Evolutionary conservation across 73 alveolate genomes (phyloP).

Genomic region (Stentor roeselii): DNA sequence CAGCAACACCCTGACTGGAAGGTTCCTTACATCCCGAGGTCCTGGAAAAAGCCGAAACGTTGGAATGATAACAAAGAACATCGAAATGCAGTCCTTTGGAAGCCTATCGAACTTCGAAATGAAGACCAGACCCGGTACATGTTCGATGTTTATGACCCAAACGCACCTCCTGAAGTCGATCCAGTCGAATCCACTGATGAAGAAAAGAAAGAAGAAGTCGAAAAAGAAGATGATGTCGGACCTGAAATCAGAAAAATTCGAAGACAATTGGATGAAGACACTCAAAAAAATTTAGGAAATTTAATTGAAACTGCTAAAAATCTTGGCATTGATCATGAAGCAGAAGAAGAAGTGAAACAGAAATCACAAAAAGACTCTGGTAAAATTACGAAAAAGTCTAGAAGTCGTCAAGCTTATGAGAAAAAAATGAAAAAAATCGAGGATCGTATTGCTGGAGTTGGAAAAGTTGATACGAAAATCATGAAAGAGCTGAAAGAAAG

Average conservation of each 20-base stretch:
- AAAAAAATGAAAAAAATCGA: background rate
- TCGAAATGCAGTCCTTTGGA: background rate
- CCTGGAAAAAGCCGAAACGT: background rate
- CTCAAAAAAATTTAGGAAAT: background rate
- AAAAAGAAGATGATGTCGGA: background rate
- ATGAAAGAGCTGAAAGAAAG: background rate
- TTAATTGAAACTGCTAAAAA: background rate
- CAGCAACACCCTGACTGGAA: constrained; percentile 38
- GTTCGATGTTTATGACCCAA: background rate
- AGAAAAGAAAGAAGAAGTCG: background rate
- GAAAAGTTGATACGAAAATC: background rate
- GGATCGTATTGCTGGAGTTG: no score
- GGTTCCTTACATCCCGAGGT: constrained; percentile 53
- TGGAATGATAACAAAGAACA: background rate
- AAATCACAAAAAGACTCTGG: background rate
- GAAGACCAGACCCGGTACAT: background rate
- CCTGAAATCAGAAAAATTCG: no score
- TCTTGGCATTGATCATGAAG: background rate
- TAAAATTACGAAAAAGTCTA: background rate
- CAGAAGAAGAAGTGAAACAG: background rate
- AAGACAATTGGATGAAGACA: background rate
- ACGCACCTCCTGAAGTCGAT: background rate
- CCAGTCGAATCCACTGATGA: background rate
- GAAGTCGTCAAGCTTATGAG: background rate
- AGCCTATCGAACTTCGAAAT: constrained; percentile 10